Evolutionary conservation across 2,329 filamentous ascomycete genomes (phyloP), one percentile per base, ranked within the genome.

Genomic region (Fusarium virguliforme): DNA sequence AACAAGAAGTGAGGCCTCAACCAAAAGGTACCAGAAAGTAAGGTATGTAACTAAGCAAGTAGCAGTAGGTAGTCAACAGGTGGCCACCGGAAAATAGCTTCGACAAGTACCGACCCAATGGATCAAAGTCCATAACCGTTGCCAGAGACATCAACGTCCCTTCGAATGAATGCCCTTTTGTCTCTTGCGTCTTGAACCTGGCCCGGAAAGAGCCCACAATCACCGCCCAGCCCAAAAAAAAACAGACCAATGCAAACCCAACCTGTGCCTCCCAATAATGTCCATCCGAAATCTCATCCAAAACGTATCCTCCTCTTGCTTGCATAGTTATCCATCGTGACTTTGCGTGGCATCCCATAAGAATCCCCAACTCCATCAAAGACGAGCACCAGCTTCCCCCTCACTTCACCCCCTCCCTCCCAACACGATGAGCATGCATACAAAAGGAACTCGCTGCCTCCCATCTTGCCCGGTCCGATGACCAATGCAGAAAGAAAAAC

Each of bases 401-500:
- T 50, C 59, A 48, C 9, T 48, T 58, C 55, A 48, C 64, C 34
- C 22, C 26, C 38, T 32, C 30, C 57, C 4, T 32, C n/a, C n/a
- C 58, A 58, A 35, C 46, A 62, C 46, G 38, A 62, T 28, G 68
- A 67, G 34, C 35, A 69, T 62, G 61, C 65, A 65, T 59, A 60
- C 63, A 59, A 71, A 74, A 70, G 55, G 64, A 60, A 74, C 66
- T 66, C 48, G 62, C 57, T 62, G 53, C 64, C 70, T 60, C 64
- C 62, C 60, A 58, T 63, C 54, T 48, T 59, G 38, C 56, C 53
- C 43, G 12, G 46, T 64, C 61, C 63, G 62, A 65, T 64, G 64
- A 68, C 51, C 62, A 62, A 74, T 71, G 71, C 71, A 72, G 34
- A 67, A 66, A 70, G 43, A 68, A 74, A 65, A 66, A 59, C 48